Evolutionary conservation across 305 asterid species (phyloP).

Genomic region (Withania somnifera): DNA sequence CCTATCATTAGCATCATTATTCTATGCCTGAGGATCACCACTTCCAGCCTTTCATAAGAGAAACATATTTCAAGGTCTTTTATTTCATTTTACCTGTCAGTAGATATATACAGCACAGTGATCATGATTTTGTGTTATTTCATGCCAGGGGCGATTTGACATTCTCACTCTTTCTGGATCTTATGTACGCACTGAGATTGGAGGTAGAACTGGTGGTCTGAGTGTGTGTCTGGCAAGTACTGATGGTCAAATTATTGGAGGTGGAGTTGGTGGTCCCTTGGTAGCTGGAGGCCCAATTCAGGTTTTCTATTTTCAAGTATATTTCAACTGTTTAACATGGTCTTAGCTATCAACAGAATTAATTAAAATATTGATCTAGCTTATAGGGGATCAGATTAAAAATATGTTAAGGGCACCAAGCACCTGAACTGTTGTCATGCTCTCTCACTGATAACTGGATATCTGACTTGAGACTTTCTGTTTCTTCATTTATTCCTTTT

Average conservation of each 20-base stretch:
- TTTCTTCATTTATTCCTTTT: neutral
- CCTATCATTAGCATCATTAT: neutral
- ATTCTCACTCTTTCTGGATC: constrained; percentile 53
- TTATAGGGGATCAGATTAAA: neutral
- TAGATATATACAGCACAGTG: neutral
- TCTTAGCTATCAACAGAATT: neutral
- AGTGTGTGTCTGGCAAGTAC: constrained; percentile 40
- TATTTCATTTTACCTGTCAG: neutral
- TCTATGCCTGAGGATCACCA: neutral
- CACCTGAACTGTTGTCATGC: neutral
- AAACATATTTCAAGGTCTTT: neutral
- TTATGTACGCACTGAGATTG: constrained; percentile 38
- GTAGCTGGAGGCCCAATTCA: constrained; percentile 52
- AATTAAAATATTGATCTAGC: neutral
- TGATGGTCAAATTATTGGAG: constrained; percentile 59
- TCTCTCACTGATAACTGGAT: neutral
- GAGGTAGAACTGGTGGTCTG: constrained; percentile 48
- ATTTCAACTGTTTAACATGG: neutral
- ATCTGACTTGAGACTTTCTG: neutral
- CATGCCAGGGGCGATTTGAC: constrained; percentile 46
- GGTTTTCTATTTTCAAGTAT: constrained; percentile 17
- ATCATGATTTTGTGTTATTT: neutral
- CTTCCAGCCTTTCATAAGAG: neutral
- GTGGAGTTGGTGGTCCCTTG: constrained; percentile 58
- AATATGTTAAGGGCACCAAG: neutral